These are phyloP conservation scores for Creolimax fragrantissima DNA, from an alignment of 78 protist species.

Conservation along the genomic window DNA sequence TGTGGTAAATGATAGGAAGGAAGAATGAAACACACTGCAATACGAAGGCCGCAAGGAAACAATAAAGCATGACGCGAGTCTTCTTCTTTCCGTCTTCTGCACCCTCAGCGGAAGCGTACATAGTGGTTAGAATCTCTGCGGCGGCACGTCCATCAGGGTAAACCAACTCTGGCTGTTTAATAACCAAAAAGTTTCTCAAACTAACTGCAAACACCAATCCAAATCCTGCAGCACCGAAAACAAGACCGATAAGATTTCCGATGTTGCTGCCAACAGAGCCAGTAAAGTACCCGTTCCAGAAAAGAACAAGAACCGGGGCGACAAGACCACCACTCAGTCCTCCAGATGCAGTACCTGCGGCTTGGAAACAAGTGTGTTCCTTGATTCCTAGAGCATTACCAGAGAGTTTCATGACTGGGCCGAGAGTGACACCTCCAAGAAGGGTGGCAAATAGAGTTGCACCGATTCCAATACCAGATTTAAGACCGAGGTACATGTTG, in stretches of 20 bases:
- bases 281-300: slow-evolving; percentile 7
- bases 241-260: neutral
- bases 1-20: neutral
- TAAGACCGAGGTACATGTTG: slow-evolving; percentile 21
- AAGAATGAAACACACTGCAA: neutral
- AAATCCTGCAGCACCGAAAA: slow-evolving; percentile 21
- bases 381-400: neutral
- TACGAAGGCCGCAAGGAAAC: neutral
- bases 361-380: slow-evolving; percentile 17
- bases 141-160: slow-evolving; percentile 26
- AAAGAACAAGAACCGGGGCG: slow-evolving; percentile 15
- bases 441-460: slow-evolving; percentile 21
- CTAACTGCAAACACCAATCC: slow-evolving; percentile 13
- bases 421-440: slow-evolving; percentile 13
- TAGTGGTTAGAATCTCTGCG: slow-evolving; percentile 12
- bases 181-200: neutral
- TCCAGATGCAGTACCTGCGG: slow-evolving; percentile 15
- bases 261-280: neutral
- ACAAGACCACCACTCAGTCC: slow-evolving; percentile 29
- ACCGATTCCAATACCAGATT: slow-evolving; percentile 15
- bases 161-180: neutral
- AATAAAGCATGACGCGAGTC: neutral
- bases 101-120: neutral
- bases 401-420: neutral
- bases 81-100: neutral